These are phyloP conservation scores for Alternaria sp. DNA, from an alignment of 2,329 filamentous ascomycete genomes.

Conservation along the genomic window DNA sequence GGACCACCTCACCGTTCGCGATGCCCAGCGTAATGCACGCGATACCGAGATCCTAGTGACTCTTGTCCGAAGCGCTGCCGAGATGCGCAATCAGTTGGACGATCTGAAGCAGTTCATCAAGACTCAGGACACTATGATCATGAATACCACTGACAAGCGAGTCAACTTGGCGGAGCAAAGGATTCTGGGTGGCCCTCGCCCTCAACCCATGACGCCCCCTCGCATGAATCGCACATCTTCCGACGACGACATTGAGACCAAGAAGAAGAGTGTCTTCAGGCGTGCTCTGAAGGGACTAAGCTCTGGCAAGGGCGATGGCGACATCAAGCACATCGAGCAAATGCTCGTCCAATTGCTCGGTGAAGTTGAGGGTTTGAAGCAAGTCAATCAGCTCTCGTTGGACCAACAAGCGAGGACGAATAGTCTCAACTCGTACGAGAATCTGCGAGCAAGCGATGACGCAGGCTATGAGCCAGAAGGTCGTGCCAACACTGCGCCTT, in stretches of 20 bases:
- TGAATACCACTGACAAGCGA: conserved; percentile 85
- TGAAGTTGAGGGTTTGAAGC: conserved; percentile 78
- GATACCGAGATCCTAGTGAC: conserved; percentile 97
- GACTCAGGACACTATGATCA: conserved; percentile 88
- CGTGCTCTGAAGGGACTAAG: conserved; percentile 91
- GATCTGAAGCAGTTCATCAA: conserved; percentile 93
- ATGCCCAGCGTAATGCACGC: conserved; percentile 93
- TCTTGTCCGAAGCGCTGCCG: conserved; percentile 88
- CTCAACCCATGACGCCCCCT: conserved; percentile 66
- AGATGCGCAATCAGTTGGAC: conserved; percentile 96
- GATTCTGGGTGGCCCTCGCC: conserved; percentile 83
- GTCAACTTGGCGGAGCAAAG: conserved; percentile 86
- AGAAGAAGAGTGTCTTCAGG: conserved; percentile 93
- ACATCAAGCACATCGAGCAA: conserved; percentile 77
- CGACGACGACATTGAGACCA: conserved; percentile 69
- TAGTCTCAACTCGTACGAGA: conserved; percentile 74
- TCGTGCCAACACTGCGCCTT: conserved; percentile 76
- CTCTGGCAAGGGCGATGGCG: conserved; percentile 79
- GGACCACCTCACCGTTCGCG: conserved; percentile 97
- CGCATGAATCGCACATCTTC: conserved; percentile 63
- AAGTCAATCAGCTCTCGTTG: conserved; percentile 46
- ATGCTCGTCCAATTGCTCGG: conserved; percentile 85
- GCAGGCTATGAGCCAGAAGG: conserved; percentile 84
- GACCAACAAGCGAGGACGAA: conserved; percentile 49
- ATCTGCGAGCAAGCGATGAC: conserved; percentile 73